Conservation (phyloP, 768 basidiomycete genomes). For the Hydnomerulius pinastri region DNA sequence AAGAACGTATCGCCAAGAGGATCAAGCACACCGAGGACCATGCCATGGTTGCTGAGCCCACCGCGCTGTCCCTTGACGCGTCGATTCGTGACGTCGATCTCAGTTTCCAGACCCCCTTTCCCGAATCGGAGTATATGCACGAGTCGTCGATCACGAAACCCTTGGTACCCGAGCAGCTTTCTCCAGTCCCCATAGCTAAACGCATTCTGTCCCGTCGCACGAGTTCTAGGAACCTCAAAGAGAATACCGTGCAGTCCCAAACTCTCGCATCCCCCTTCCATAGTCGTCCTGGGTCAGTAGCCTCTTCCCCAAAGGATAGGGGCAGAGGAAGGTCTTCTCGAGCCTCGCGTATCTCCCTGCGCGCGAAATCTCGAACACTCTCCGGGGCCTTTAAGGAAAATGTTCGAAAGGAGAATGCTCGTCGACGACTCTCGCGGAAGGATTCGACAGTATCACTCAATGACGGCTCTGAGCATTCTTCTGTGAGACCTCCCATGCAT, state of each 20-base stretch:
- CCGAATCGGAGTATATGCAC: conserved; percentile 21
- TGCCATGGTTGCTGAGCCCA: conserved; percentile 3
- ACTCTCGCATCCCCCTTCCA: conserved; percentile 47
- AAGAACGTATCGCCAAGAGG: conserved; percentile 36
- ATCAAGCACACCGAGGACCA: conserved; percentile 26
- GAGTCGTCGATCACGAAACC: conserved; percentile 25
- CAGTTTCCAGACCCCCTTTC: conserved; percentile 31
- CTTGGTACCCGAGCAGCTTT: conserved; percentile 36
- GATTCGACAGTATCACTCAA: conserved; percentile 17
- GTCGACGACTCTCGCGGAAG: conserved; percentile 18
- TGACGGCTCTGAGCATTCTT: conserved; percentile 10
- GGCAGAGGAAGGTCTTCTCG: conserved; percentile 9
- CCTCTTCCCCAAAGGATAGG: conserved; percentile 36
- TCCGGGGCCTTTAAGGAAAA: conserved; percentile 30
- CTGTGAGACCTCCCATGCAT: conserved; percentile 15
- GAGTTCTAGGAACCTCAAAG: conserved; percentile 42
- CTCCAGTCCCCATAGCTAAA: conserved; percentile 42
- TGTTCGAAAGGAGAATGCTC: too few species aligned
- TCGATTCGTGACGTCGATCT: conserved; percentile 16
- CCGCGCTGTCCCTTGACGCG: conserved; percentile 1
- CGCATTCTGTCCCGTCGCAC: conserved; percentile 40
- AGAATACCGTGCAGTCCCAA: conserved; percentile 31
- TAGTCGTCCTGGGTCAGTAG: conserved; percentile 44
- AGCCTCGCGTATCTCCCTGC: conserved; percentile 22
- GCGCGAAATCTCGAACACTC: conserved; percentile 42